Percentiles rank a stretch among this genome's conserved stretches.
Conservation (phyloP, 768 basidiomycete genomes). For the Lactarius psammicola region DNA sequence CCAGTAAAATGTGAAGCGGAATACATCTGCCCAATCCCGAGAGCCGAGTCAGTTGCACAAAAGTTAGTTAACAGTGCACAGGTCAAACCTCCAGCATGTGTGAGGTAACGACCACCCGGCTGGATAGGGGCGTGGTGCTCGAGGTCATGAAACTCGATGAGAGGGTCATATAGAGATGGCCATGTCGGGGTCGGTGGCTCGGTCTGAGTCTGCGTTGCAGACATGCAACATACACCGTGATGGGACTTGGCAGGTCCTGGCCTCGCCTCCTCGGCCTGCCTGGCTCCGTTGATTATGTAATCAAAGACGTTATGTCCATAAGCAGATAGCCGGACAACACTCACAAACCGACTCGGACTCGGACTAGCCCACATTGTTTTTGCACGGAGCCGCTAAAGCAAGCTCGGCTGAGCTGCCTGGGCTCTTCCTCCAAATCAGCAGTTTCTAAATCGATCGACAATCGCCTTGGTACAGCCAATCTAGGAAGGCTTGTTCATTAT, state of each 20-base stretch:
- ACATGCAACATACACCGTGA: slow-evolving; percentile 16
- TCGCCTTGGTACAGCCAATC: background rate
- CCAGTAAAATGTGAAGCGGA: slow-evolving; percentile 30
- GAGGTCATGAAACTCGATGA: slow-evolving; percentile 26
- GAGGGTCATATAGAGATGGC: slow-evolving; percentile 29
- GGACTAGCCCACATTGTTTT: background rate
- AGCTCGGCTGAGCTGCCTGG: background rate
- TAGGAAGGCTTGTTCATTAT: too few relatives aligned
- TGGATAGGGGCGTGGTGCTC: slow-evolving; percentile 25
- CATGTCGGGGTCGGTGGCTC: slow-evolving; percentile 18
- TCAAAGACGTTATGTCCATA: background rate
- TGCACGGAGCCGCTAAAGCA: background rate
- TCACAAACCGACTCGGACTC: background rate
- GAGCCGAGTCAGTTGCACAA: slow-evolving; percentile 4
- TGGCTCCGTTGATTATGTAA: background rate
- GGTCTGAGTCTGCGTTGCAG: slow-evolving; percentile 5
- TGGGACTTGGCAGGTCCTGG: background rate
- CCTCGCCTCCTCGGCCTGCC: background rate
- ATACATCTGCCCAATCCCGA: slow-evolving; percentile 22
- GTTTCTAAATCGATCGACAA: background rate
- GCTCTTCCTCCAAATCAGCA: background rate
- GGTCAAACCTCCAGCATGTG: slow-evolving; percentile 14
- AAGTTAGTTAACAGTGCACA: background rate
- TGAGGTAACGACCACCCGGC: slow-evolving; percentile 24
- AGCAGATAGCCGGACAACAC: background rate